Evolutionary conservation across 352 stramenopile genomes (phyloP), one percentile per base, ranked within the genome.

Genomic region (Phytophthora crassamura): DNA sequence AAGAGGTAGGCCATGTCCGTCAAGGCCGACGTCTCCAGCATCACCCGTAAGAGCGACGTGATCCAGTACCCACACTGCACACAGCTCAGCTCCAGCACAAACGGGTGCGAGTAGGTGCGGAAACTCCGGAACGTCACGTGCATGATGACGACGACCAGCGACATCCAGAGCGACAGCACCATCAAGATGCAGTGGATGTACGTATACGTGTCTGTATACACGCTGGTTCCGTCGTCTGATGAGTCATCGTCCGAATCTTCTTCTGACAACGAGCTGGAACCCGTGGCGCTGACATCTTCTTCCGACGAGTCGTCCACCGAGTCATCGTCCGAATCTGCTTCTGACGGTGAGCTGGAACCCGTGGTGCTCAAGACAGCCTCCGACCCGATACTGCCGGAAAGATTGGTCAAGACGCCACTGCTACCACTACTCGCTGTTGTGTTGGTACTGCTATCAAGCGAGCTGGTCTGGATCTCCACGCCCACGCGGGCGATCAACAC

Each of bases 51-150:
- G 18, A 91, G 62, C 33, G 75, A 85, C 7, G 80, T 89, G 28
- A 88, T 85, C 83, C 80, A 90, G 56, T 91, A 91, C 7, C 83
- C 83, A 42, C 78, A 88, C 62, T 91, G 83, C 22, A 86, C 74
- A 39, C 72, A 82, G 51, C 78, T 89, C 33, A 91, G 60, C 59
- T 90, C 80, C 41, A 91, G 53, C 46, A 91, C 80, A 30, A 90
- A 82, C 39, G 83, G 78, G 32, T 86, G 72, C 33, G 83, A 90
- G 56, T 91, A 91, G 25, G 80, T 91, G 20, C 83, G 83, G 56
- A 91, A 91, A 42, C 80, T 88, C 18, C 72, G 75, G 70, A 91
- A 91, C 33, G 75, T 88, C 20, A 88, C 67, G 68, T 91, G 80
- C 78, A 91, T 88, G 43, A 75, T 82, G 49, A 91, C 85, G 28